A percentile compares a stretch with the other conserved stretches of the same genome.
phyloP scores from a whole-genome alignment of 2,329 filamentous ascomycete genomes.

The Pseudogymnoascus sp. region DNA sequence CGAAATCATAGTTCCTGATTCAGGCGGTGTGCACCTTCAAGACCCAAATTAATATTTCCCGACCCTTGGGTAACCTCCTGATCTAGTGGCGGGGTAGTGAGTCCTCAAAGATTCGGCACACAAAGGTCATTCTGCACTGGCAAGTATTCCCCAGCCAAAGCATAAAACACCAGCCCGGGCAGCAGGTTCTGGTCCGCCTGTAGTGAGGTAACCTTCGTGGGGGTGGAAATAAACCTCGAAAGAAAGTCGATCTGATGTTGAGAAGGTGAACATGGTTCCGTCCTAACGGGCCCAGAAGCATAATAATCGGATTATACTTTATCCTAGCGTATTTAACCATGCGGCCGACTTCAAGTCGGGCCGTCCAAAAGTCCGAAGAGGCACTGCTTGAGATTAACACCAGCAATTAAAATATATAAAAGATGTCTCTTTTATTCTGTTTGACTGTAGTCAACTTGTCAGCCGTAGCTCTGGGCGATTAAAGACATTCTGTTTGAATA shows the following conservation, averaged over 20 bases:
- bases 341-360: background rate
- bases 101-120: background rate
- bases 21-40: background rate
- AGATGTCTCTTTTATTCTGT: too few relatives aligned
- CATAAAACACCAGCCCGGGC: background rate
- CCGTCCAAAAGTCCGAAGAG: too few relatives aligned
- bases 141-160: background rate
- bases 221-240: background rate
- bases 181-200: background rate
- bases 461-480: too few relatives aligned
- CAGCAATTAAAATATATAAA: too few relatives aligned
- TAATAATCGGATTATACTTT: conserved; percentile 3
- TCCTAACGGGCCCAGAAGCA: background rate
- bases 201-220: background rate
- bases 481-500: too few relatives aligned
- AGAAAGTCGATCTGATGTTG: background rate
- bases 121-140: background rate
- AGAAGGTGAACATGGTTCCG: background rate
- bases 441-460: too few relatives aligned
- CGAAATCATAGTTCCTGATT: conserved; percentile 38
- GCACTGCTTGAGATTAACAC: too few relatives aligned
- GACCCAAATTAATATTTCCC: background rate
- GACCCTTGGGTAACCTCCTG: background rate
- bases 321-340: background rate
- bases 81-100: conserved; percentile 1